Base-by-base conservation (phyloP, 2,329 filamentous ascomycete species). In the Botrytis aclada region DNA sequence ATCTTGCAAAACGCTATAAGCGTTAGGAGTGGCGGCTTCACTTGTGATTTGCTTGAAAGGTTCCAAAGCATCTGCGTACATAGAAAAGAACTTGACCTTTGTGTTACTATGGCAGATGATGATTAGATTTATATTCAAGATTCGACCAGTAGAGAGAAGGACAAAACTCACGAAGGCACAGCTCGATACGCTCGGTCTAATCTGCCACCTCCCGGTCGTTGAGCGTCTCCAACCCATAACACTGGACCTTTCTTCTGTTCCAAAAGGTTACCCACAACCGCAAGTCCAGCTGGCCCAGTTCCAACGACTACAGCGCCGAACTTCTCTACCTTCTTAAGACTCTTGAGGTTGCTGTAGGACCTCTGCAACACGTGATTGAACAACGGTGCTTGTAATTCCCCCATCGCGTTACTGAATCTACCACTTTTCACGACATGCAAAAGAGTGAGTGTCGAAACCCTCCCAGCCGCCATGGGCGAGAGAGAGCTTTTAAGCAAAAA, bases 201-300 rank as follows among this genome's bases (percentile, higher is more conserved):
- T 60, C 86, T 82, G 7, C 87, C 87, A 41, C 82, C 88, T 37
- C 85, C 81, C 77, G 90, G 90, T 3, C 80, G 78, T 20, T 4
- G 7, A 32, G 2, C 25, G 47, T 87, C 84, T 77, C 90, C 89
- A 58, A 90, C 82, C 89, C 89, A 91, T 69, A 88, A 80, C 66
- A 90, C 84, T 22, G 84, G 84, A 14, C 82, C 80, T 12, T 85
- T 81, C 64, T 84, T 83, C 45, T 84, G 83, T 77, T 90, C 87
- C 29, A 91, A 83, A 29, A 91, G 81, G 77, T 89, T 89, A n/a
- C 89, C 88, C 37, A 90, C 83, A 10, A 85, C 86, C 5, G 88
- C 88, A 72, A 90, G 84, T 72, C 89, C 89, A 61, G 86, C 87
- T 5, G 88, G 86, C 25, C 88, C 88, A 71, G 85, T 87, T 69